Base-by-base conservation (phyloP, 352 stramenopile genomes). In the Pythium plurisporium region DNA sequence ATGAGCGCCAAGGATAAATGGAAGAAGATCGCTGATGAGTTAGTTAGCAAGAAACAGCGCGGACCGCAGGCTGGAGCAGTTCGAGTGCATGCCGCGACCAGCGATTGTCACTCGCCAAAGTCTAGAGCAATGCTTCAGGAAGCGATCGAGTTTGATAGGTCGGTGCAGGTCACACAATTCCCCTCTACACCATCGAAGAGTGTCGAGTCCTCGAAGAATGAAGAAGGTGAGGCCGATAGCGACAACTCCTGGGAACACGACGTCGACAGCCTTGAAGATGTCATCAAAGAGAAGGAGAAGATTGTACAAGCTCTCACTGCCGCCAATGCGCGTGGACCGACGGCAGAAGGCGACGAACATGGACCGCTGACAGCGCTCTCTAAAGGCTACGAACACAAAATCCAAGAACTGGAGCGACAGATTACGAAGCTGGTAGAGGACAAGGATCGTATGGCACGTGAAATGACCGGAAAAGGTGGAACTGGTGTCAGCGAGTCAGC, bases 1-100 rank as follows among this genome's bases (percentile, higher is more conserved):
- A 69, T 76, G 34, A 70, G 50, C 33, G 69, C 68, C 23, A 91
- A 82, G 37, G 50, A 86, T 33, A 87, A 91, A 58, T 87, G 79
- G 82, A 82, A 88, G 51, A 71, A 63, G 27, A 72, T 89, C 38
- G 79, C 80, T 2, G 62, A 75, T 33, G 70, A 76, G 17, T 52
- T 82, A 8, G n/a, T 52, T 10, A 42, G 42, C 20, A 82, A 72
- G 34, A 70, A 62, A 31, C 60, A 62, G 19, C 47, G 22, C 2
- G 42, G 31, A n/a, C 10, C 26, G 3, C 43, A 44, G 25, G 20
- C 26, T 11, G 59, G 59, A 15, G 49, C 59, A 9, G n/a, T 60
- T 17, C 49, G 59, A 20, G 45, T 56, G 17, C 41, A 59, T 23
- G 15, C 43, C 10, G 19, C 30, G n/a, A 60, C 42, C 1, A 54